Conservation (phyloP, 768 basidiomycete genomes). For the Lepiota venenata region DNA sequence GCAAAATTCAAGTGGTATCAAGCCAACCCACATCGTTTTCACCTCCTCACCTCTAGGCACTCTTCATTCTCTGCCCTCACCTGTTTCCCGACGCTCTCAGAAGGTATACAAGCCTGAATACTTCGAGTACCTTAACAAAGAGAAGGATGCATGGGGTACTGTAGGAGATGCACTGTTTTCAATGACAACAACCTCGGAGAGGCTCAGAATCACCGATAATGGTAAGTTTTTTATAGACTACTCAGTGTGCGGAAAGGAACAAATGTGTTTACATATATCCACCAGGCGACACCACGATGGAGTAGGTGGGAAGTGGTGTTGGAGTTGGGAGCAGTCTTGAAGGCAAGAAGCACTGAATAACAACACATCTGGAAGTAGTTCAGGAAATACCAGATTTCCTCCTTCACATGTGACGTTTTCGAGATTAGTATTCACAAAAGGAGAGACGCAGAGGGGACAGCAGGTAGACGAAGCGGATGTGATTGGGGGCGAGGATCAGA, state of each 20-base stretch:
- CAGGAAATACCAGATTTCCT: slow-evolving; percentile 15
- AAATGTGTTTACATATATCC: neutral
- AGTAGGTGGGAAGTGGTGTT: slow-evolving; percentile 44
- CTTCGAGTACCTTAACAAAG: slow-evolving; percentile 60
- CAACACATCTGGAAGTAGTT: slow-evolving; percentile 19
- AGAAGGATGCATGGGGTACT: slow-evolving; percentile 58
- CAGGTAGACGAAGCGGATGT: no score
- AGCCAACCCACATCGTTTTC: slow-evolving; percentile 83
- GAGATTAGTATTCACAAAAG: no score
- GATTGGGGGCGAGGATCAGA: no score
- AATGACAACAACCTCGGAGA: slow-evolving; percentile 38
- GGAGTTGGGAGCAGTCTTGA: slow-evolving; percentile 59
- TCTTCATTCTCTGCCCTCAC: slow-evolving; percentile 83
- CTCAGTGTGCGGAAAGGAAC: no score
- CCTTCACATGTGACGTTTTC: slow-evolving; percentile 14
- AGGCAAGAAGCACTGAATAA: slow-evolving; percentile 27
- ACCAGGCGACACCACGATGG: slow-evolving; percentile 31
- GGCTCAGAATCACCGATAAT: slow-evolving; percentile 16
- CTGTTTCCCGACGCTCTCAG: slow-evolving; percentile 76
- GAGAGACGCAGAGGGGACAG: no score
- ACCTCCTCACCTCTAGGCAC: slow-evolving; percentile 77
- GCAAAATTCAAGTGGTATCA: slow-evolving; percentile 49
- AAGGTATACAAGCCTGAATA: slow-evolving; percentile 86
- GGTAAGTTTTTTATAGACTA: neutral
- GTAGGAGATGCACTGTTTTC: slow-evolving; percentile 56